These are phyloP conservation scores for Fusarium sp. DNA, from an alignment of 2,329 filamentous ascomycete genomes.

Conservation along the genomic window DNA sequence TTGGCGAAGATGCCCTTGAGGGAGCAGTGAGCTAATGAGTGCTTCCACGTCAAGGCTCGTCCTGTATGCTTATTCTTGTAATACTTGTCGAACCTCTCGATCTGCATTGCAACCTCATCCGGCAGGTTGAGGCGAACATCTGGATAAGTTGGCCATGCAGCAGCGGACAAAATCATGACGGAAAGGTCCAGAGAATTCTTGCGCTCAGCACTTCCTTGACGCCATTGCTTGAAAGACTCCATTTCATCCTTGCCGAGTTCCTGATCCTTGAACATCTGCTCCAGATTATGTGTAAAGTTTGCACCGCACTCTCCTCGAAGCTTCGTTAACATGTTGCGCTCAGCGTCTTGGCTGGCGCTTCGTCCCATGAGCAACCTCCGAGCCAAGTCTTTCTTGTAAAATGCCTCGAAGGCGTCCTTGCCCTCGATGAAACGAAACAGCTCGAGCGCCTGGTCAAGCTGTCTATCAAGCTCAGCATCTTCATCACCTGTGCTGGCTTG, in stretches of 20 bases:
- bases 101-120: constrained; percentile 75
- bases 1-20: constrained; percentile 82
- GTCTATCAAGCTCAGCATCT: constrained; percentile 88
- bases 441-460: constrained; percentile 91
- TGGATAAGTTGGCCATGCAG: constrained; percentile 92
- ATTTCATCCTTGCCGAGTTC: constrained; percentile 94
- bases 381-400: constrained; percentile 98
- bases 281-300: constrained; percentile 94
- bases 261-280: constrained; percentile 99
- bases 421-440: constrained; percentile 97
- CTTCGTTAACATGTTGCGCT: constrained; percentile 92
- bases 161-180: constrained; percentile 89
- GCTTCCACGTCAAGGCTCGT: constrained; percentile 88
- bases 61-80: constrained; percentile 93
- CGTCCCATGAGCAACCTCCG: constrained; percentile 88
- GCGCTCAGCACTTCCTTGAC: constrained; percentile 59
- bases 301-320: constrained; percentile 93
- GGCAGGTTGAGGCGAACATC: constrained; percentile 79
- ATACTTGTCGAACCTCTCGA: constrained; percentile 82
- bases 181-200: constrained; percentile 69
- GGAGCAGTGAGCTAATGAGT: constrained; percentile 89
- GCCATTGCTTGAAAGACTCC: constrained; percentile 80
- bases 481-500: constrained; percentile 80
- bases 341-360: constrained; percentile 93
- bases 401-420: constrained; percentile 97